Evolutionary conservation across 441 rosid genomes (phyloP).

Genomic region (Brassica balearica): DNA sequence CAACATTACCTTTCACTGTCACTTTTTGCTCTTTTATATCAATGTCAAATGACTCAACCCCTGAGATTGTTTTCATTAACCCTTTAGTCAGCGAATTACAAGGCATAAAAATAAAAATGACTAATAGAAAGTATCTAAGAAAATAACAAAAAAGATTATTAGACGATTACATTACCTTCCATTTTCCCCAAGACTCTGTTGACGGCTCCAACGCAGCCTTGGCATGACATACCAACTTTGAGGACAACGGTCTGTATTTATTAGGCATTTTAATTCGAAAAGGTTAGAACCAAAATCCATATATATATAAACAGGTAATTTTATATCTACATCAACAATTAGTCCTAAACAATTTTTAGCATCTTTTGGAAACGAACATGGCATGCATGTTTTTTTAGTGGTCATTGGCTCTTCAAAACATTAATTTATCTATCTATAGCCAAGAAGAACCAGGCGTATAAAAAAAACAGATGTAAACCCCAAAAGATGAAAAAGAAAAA

Average conservation of each 20-base stretch:
- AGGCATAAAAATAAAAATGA: background rate
- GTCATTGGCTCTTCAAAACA: background rate
- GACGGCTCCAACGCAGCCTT: conserved; percentile 93
- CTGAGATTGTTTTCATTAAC: conserved; percentile 2
- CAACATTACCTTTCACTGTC: conserved; percentile 88
- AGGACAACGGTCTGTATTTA: conserved; percentile 75
- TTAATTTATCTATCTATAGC: background rate
- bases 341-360: background rate
- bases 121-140: background rate
- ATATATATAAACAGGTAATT: background rate
- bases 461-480: background rate
- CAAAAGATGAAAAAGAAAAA: background rate
- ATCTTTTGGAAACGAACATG: background rate
- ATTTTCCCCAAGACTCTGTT: conserved; percentile 86
- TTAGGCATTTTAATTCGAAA: conserved; percentile 1
- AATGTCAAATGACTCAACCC: conserved; percentile 79
- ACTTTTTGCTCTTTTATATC: conserved; percentile 92
- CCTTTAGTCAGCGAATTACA: conserved; percentile 10
- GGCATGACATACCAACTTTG: conserved; percentile 91
- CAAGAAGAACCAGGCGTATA: conserved; percentile 4
- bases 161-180: conserved; percentile 57
- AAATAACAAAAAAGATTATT: background rate
- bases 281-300: background rate
- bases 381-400: background rate
- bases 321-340: background rate